phyloP scores from a whole-genome alignment of 2,329 filamentous ascomycete genomes.

The Diaporthe humulicola region DNA sequence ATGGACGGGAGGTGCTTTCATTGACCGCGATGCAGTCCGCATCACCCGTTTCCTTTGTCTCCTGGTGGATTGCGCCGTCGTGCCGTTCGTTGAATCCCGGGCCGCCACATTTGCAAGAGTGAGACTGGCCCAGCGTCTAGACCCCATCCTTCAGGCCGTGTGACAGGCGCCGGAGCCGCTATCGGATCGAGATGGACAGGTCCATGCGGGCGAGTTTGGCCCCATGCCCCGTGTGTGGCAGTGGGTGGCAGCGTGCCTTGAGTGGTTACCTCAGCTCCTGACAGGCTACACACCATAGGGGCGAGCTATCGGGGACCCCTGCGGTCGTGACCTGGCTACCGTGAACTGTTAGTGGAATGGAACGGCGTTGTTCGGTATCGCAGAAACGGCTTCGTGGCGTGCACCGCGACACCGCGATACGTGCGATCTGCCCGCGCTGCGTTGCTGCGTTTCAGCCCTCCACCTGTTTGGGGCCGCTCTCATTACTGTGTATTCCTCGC shows the following conservation, averaged over 20 bases:
- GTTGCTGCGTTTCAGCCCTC: conserved; percentile 19
- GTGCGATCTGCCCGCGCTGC: conserved; percentile 16
- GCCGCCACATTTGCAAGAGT: conserved; percentile 24
- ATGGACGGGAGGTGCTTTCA: background rate
- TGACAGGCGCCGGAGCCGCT: conserved; percentile 33
- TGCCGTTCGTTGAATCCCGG: conserved; percentile 21
- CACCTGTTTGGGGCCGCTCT: background rate
- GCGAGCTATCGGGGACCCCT: conserved; percentile 19
- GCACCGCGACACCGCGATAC: conserved; percentile 10
- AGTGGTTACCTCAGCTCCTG: conserved; percentile 6
- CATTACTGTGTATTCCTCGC: background rate
- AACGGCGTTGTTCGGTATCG: conserved; percentile 18
- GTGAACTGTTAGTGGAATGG: background rate
- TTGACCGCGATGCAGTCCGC: background rate
- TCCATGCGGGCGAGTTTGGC: background rate
- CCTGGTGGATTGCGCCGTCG: background rate
- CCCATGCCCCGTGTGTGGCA: background rate
- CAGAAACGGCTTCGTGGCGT: conserved; percentile 21
- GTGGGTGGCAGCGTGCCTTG: background rate
- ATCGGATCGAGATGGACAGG: conserved; percentile 18
- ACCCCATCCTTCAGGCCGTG: conserved; percentile 29
- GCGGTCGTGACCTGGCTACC: background rate
- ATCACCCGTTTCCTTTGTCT: conserved; percentile 1
- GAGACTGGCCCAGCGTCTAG: conserved; percentile 34
- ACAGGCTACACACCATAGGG: background rate